Evolutionary conservation across 2,329 filamentous ascomycete genomes (phyloP).

Genomic region (Cercospora berteroae): DNA sequence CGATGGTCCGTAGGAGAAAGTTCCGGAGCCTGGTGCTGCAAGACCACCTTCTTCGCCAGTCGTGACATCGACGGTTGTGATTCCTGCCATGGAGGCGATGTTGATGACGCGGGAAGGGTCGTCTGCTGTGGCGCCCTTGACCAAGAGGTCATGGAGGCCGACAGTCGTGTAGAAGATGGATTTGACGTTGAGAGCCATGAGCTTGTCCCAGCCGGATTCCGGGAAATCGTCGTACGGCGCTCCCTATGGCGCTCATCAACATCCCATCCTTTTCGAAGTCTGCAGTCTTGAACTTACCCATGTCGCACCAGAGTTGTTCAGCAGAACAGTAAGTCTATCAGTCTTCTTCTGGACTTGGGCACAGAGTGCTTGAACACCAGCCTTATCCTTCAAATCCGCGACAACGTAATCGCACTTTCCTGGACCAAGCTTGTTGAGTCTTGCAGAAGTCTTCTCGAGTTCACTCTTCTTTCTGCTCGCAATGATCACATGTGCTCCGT

Average conservation of each 20-base stretch:
- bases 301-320: slow-evolving; percentile 49
- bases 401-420: slow-evolving; percentile 49
- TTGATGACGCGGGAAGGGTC: slow-evolving; percentile 48
- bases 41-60: slow-evolving; percentile 50
- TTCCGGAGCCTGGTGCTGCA: slow-evolving; percentile 45
- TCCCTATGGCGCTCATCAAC: slow-evolving; percentile 37
- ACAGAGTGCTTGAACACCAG: slow-evolving; percentile 43
- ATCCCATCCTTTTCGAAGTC: neutral
- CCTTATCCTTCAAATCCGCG: slow-evolving; percentile 47
- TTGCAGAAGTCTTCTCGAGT: slow-evolving; percentile 44
- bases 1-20: slow-evolving; percentile 48
- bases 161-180: slow-evolving; percentile 49
- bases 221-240: slow-evolving; percentile 59
- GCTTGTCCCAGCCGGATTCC: slow-evolving; percentile 57
- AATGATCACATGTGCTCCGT: slow-evolving; percentile 42
- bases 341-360: slow-evolving; percentile 47
- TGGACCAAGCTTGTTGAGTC: slow-evolving; percentile 45
- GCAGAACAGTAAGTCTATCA: slow-evolving; percentile 46
- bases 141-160: slow-evolving; percentile 46
- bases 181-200: slow-evolving; percentile 45
- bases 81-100: slow-evolving; percentile 47
- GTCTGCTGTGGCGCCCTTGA: slow-evolving; percentile 42
- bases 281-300: slow-evolving; percentile 26
- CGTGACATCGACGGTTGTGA: slow-evolving; percentile 48
- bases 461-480: slow-evolving; percentile 48